phyloP scores from a whole-genome alignment of 306 rosid genomes.

The Cucurbita moschata region DNA sequence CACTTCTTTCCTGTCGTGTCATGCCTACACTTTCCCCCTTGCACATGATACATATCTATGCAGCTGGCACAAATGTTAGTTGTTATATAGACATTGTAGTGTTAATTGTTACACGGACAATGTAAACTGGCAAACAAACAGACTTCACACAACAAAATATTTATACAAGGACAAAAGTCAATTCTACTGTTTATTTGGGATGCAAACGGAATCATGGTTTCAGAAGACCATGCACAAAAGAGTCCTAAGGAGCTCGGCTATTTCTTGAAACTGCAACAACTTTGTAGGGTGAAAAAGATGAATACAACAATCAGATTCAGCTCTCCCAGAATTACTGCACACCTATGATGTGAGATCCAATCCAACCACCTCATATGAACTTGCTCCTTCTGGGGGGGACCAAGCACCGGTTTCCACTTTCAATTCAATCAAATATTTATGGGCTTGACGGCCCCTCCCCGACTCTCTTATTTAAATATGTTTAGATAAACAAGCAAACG shows the following conservation, averaged over 20 bases:
- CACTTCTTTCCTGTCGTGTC: neutral
- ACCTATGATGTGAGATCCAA: neutral
- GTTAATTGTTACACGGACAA: neutral
- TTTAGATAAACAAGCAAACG: neutral
- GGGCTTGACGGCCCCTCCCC: neutral
- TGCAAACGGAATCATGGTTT: neutral
- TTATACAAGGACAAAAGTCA: neutral
- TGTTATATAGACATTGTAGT: neutral
- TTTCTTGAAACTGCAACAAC: neutral
- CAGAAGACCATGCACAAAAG: neutral
- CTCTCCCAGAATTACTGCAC: neutral
- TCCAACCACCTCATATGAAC: neutral
- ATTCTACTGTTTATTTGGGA: neutral
- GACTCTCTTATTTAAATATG: neutral
- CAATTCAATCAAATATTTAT: neutral
- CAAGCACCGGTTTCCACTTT: neutral
- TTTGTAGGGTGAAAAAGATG: neutral
- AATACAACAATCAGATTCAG: neutral
- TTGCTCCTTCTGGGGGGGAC: neutral
- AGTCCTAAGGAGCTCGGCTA: neutral
- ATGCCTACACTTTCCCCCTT: neutral
- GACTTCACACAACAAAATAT: neutral
- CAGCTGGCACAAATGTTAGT: neutral
- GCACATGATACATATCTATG: neutral
- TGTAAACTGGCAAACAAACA: neutral